These are phyloP conservation scores for Lepiota subincarnata DNA, from an alignment of 768 basidiomycete species.

Conservation along the genomic window DNA sequence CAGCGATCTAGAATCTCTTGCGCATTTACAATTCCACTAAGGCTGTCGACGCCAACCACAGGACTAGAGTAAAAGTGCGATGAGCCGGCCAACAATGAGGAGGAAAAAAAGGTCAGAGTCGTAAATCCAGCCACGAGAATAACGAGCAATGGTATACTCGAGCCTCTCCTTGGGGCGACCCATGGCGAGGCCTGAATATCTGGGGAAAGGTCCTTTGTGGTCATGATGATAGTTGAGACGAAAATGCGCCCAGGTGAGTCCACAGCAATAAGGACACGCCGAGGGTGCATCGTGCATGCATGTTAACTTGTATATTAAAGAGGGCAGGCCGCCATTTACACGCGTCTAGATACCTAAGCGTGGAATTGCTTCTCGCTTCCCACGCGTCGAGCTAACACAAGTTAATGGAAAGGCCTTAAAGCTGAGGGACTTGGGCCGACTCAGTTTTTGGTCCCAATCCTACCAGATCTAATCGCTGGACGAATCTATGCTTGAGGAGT, in stretches of 20 bases:
- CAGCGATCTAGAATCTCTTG: slow-evolving; percentile 40
- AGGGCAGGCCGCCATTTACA: neutral
- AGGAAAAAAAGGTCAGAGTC: slow-evolving; percentile 7
- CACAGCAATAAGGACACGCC: slow-evolving; percentile 5
- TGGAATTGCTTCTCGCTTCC: no score
- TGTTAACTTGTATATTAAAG: slow-evolving; percentile 4
- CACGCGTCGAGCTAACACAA: no score
- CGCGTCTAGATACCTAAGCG: no score
- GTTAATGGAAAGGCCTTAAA: no score
- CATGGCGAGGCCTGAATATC: slow-evolving; percentile 2
- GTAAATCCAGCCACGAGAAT: slow-evolving; percentile 10
- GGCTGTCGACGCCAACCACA: neutral
- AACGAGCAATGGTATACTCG: slow-evolving; percentile 4
- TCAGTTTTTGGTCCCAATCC: no score
- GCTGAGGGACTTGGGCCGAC: no score
- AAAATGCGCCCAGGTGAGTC: neutral
- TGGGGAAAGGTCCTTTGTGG: slow-evolving; percentile 1
- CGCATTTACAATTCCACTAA: neutral
- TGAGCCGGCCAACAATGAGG: slow-evolving; percentile 8
- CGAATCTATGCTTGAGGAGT: neutral
- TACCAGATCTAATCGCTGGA: neutral
- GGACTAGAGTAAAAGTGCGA: neutral
- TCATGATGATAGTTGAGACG: slow-evolving; percentile 1
- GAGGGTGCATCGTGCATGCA: neutral
- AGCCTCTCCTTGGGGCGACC: neutral